Conservation (phyloP, 768 basidiomycete genomes). For the Calocybe gangraenosa region DNA sequence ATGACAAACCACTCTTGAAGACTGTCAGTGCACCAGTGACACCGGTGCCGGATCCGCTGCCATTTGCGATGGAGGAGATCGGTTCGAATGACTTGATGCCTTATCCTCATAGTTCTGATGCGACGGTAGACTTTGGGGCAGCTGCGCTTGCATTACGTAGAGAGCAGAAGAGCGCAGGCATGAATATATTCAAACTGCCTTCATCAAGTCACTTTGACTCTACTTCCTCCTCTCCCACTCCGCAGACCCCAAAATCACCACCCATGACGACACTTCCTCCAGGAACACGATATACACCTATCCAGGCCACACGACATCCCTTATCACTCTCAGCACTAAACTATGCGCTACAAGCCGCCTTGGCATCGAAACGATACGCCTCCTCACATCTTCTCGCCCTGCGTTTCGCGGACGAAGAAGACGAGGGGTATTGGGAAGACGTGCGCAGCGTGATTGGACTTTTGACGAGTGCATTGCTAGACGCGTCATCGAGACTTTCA, state of each 20-base stretch:
- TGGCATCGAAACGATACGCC: conserved; percentile 71
- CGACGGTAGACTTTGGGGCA: conserved; percentile 43
- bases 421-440: conserved; percentile 82
- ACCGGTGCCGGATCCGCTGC: conserved; percentile 10
- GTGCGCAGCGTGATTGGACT: conserved; percentile 71
- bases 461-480: conserved; percentile 61
- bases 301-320: conserved; percentile 60
- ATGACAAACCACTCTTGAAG: conserved; percentile 12
- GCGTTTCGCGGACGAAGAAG: conserved; percentile 65
- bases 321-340: conserved; percentile 62
- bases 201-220: conserved; percentile 28
- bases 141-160: conserved; percentile 61
- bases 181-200: conserved; percentile 44
- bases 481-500: conserved; percentile 56
- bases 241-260: conserved; percentile 28
- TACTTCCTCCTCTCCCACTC: conserved; percentile 20
- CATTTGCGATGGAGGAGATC: conserved; percentile 28
- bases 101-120: conserved; percentile 17
- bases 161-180: conserved; percentile 42
- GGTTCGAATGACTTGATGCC: conserved; percentile 20
- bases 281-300: conserved; percentile 59
- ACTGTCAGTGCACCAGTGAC: conserved; percentile 37
- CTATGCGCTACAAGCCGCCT: conserved; percentile 57
- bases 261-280: conserved; percentile 31
- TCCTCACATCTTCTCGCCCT: conserved; percentile 78